Percentiles rank a stretch among this genome's conserved stretches.
Evolutionary conservation across 2,329 filamentous ascomycete species (phyloP).

Genomic region (Botryotinia calthae): DNA sequence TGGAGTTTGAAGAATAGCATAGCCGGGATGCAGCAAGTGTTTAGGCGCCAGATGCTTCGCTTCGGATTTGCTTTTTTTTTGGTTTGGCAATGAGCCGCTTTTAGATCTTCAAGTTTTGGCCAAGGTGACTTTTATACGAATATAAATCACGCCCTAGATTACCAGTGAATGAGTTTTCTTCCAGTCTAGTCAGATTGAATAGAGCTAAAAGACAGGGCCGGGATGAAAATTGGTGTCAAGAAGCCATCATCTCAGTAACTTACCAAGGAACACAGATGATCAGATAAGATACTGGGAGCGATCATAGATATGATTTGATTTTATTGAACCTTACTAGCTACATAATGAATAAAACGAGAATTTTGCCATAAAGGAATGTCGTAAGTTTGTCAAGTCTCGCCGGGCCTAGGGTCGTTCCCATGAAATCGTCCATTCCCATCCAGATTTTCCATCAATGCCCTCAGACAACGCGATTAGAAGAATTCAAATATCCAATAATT

Average conservation of each 20-base stretch:
- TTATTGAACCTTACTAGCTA: background rate
- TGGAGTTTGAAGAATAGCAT: background rate
- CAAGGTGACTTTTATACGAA: background rate
- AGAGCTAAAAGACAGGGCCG: no score
- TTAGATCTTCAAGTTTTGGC: background rate
- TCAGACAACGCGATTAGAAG: background rate
- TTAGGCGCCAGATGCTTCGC: background rate
- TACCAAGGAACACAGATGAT: no score
- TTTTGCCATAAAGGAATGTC: background rate
- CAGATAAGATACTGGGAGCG: background rate
- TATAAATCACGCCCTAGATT: accelerated
- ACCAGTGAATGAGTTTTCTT: no score
- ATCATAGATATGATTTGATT: background rate
- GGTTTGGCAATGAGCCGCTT: background rate
- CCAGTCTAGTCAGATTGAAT: background rate
- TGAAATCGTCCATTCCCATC: background rate
- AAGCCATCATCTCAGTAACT: background rate
- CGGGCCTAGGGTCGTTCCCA: background rate
- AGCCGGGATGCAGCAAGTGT: background rate
- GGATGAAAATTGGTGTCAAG: background rate
- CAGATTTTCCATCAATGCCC: background rate
- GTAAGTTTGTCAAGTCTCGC: background rate
- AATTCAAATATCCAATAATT: background rate
- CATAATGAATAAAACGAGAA: background rate
- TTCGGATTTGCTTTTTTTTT: no score